Evolutionary conservation across 805 yeast genomes (phyloP), one percentile per base, ranked within the genome.

Genomic region (Komagataella populi): DNA sequence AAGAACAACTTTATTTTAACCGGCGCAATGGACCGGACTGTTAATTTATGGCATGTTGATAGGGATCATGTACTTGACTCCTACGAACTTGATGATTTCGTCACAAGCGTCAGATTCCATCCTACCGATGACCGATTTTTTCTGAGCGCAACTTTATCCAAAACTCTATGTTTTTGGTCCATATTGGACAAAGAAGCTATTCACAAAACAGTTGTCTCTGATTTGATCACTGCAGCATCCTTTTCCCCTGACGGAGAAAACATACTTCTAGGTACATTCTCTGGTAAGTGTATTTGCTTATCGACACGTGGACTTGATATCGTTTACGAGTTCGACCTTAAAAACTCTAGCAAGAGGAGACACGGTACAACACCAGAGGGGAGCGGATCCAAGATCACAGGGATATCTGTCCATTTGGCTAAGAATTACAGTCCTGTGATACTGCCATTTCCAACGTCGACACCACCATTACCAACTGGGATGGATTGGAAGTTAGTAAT

Each of bases 51-150:
- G 96, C 95, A 90, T 63, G 76, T 84, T 10, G 87, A 85, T 45
- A 72, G 90, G 49, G 67, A 66, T 1, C 73, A 70, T 14, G 80
- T 87, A 50, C 67, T 90, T 16, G 74, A 83, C 48, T 72, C 80
- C 0, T 89, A 85, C 59, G 62, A 65, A 10, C 90, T 87, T 61
- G 75, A 80, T n/a, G 95, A 87, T 63, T 84, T 87, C 63, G 95
- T 88, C 2, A 84, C 96, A 0, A 71, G 83, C 7, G 85, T 85
- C 3, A 76, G 74, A 49, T 90, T 90, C 63, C 96, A 87, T 60
- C 95, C 93, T 1, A 69, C 69, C 1, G 97, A 90, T 65, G 96
- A 90, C 61, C 66, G 97, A 22, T 90, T 90, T 61, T 87, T 90
- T 63, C 63, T 84, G 2, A 81, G 89, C 55, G 91, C 95, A 5